A percentile compares a stretch with the other conserved stretches of the same genome.
These are phyloP conservation scores for Linderniella brevidens DNA, from an alignment of 257 asterid genomes.

Conservation along the genomic window DNA sequence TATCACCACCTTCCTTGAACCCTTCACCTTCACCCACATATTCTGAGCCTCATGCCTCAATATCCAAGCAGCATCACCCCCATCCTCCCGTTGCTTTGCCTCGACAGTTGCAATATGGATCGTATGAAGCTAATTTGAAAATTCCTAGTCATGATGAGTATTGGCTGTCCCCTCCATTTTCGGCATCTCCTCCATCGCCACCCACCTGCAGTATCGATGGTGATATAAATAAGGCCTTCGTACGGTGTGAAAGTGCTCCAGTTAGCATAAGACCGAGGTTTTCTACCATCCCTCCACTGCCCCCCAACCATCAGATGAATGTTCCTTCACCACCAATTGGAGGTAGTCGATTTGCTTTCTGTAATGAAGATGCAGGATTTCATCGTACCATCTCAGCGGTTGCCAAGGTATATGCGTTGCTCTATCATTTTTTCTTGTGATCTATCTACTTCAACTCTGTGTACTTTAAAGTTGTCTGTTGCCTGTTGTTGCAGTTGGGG, in stretches of 20 bases:
- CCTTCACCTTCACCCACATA: conserved; percentile 67
- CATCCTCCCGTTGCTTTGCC: conserved; percentile 39
- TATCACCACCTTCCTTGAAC: conserved; percentile 47
- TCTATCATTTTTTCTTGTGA: not conserved
- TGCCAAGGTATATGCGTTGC: conserved; percentile 39
- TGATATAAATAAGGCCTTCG: conserved; percentile 31
- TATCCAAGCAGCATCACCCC: conserved; percentile 3
- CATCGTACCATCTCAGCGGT: conserved; percentile 29
- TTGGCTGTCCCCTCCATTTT: conserved; percentile 47
- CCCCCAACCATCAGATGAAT: conserved; percentile 26
- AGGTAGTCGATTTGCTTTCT: conserved; percentile 17
- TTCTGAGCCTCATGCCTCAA: conserved; percentile 44
- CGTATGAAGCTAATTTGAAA: conserved; percentile 24
- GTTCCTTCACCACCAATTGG: conserved; percentile 43
- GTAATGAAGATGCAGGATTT: conserved; percentile 25
- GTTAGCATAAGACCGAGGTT: conserved; percentile 42
- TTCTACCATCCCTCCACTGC: conserved; percentile 25
- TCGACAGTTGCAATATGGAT: conserved; percentile 30
- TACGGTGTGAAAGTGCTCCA: conserved; percentile 73
- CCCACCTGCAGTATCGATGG: conserved; percentile 29
- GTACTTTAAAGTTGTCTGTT: conserved; percentile 3
- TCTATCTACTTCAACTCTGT: not conserved
- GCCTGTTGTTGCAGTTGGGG: conserved; percentile 31
- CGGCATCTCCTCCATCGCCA: conserved; percentile 53
- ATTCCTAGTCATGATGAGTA: conserved; percentile 50